phyloP scores from a whole-genome alignment of 1,284 basidiomycete species.

The Sanghuangporus sanghuang region DNA sequence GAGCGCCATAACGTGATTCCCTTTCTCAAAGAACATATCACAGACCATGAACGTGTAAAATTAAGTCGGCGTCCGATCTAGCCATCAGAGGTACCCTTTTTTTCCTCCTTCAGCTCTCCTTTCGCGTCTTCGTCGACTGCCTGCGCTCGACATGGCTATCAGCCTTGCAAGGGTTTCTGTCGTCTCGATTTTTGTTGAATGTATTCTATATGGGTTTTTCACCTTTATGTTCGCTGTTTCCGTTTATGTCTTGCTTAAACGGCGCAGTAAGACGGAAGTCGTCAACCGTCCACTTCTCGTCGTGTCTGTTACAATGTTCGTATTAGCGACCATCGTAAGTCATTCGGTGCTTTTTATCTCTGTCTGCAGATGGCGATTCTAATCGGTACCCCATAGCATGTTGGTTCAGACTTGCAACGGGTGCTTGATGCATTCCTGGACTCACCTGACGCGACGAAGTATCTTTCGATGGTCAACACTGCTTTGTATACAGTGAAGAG shows the following conservation, averaged over 20 bases:
- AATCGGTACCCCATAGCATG: slow-evolving; percentile 4
- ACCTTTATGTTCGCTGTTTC: slow-evolving; percentile 12
- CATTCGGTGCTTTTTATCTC: not conserved
- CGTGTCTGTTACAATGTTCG: slow-evolving; percentile 8
- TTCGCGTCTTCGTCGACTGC: not conserved
- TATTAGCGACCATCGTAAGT: slow-evolving; percentile 12
- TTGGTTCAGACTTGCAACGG: slow-evolving; percentile 14
- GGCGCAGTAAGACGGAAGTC: not conserved
- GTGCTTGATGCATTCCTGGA: slow-evolving; percentile 15
- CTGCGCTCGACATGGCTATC: slow-evolving; percentile 1
- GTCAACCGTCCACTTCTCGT: slow-evolving; percentile 14
- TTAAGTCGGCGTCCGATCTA: too few relatives aligned
- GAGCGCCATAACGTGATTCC: too few relatives aligned
- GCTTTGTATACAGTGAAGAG: slow-evolving; percentile 28
- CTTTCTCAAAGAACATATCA: too few relatives aligned
- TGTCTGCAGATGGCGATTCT: not conserved
- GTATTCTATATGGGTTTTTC: slow-evolving; percentile 9
- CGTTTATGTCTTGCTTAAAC: not conserved
- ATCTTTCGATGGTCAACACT: slow-evolving; percentile 26
- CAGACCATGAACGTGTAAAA: too few relatives aligned
- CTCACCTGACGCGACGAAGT: not conserved
- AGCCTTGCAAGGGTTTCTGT: not conserved
- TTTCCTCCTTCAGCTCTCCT: not conserved
- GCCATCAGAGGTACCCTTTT: not conserved
- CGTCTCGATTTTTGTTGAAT: slow-evolving; percentile 9